Base-by-base conservation (phyloP, 1,139 yeast species). In the Arxiozyma slooffiae region DNA sequence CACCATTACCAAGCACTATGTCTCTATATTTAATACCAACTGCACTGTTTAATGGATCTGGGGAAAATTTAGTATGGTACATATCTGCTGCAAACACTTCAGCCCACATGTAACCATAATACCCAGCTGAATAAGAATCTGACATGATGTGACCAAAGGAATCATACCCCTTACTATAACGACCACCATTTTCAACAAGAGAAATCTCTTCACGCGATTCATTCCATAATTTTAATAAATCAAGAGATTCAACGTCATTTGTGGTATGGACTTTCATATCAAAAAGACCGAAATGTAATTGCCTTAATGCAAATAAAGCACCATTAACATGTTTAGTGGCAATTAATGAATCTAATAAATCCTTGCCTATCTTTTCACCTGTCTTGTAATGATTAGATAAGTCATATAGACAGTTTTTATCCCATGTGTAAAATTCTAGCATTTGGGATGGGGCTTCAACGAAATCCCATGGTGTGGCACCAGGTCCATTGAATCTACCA, bases 401-500 rank as follows among this genome's bases (percentile, higher is more conserved):
- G 14, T 67, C 63, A 58, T 73, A 75, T 55, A 87, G 71, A 66
- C 81, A 82, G 42, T 75, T 69, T 52, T 74, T 76, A 50, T 82
- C 77, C 95, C 95, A 87, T 38, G 90, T 82, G 89, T 95, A 87
- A 68, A 81, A 85, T 67, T 87, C 96, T 58, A 87, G 73, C 84
- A 87, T 80, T 69, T 87, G 95, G 1, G 95, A 85, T 24, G 95
- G 95, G 43, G 92, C 87, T 67, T 87, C 95, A 47, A 86, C 95
- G 68, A 86, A 87, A 69, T 87, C 96, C 75, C 92, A 75, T 45
- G 85, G 81, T 24, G 84, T 90, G 44, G 77, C 72, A 26, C 89
- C 82, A 18, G 73, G 71, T 21, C 95, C 95, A 61, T 82, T 85
- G 69, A 85, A 85, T 54, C 82, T 73, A 1, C 84, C 74, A 58